phyloP scores from a whole-genome alignment of 345 rosid species.

The Populus simonii region DNA sequence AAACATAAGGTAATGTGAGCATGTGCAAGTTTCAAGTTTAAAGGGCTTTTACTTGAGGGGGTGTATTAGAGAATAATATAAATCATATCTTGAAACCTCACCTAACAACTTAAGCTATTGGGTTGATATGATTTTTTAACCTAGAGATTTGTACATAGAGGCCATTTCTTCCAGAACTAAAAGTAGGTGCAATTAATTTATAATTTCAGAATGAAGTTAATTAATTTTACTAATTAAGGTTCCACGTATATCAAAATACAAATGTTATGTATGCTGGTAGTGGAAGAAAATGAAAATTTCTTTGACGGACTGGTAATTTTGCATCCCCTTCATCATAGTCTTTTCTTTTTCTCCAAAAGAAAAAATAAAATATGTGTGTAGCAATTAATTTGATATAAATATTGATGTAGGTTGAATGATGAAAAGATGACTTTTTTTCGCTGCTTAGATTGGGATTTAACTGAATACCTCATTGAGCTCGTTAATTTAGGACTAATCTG shows the following conservation, averaged over 20 bases:
- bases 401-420: background rate
- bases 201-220: background rate
- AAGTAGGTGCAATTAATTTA: too few relatives aligned
- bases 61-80: too few relatives aligned
- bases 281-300: background rate
- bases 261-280: background rate
- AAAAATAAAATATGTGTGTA: background rate
- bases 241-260: background rate
- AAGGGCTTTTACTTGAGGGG: too few relatives aligned
- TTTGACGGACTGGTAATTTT: background rate
- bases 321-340: background rate
- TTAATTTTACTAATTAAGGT: too few relatives aligned
- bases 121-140: too few relatives aligned
- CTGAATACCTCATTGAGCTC: background rate
- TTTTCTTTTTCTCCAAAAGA: background rate
- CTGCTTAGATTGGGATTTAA: conserved; percentile 23
- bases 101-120: too few relatives aligned
- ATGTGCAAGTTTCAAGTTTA: rapidly evolving
- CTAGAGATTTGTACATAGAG: too few relatives aligned
- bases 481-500: background rate
- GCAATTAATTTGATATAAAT: background rate
- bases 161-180: too few relatives aligned
- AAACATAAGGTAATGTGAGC: too few relatives aligned
- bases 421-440: background rate
- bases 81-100: too few relatives aligned